These are phyloP conservation scores for Apiospora marii DNA, from an alignment of 2,329 filamentous ascomycete genomes.

Conservation along the genomic window DNA sequence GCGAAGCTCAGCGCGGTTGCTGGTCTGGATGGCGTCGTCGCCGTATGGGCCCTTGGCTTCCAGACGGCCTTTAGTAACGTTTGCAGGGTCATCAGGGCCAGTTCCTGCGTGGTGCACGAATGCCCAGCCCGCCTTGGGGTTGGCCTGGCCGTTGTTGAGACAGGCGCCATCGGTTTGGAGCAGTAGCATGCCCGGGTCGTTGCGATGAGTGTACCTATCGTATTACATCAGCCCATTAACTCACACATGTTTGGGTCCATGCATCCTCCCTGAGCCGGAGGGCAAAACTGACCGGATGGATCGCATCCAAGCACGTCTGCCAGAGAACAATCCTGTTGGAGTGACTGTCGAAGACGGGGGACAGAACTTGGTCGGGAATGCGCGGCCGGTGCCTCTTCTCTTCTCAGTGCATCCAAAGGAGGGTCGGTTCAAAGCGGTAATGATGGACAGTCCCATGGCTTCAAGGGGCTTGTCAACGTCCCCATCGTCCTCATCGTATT, in stretches of 20 bases:
- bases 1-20: constrained; percentile 63
- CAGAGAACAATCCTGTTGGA: constrained; percentile 41
- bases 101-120: constrained; percentile 38
- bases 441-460: no score
- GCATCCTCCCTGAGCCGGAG: neutral
- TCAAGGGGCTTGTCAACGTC: neutral
- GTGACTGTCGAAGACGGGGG: constrained; percentile 34
- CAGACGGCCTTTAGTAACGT: constrained; percentile 43
- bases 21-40: constrained; percentile 48
- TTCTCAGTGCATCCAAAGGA: constrained; percentile 22
- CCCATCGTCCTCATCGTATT: constrained; percentile 19
- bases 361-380: constrained; percentile 44
- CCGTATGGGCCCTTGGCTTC: constrained; percentile 53
- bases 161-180: constrained; percentile 58
- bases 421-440: neutral
- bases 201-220: constrained; percentile 39
- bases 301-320: constrained; percentile 8
- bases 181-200: constrained; percentile 43
- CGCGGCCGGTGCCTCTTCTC: constrained; percentile 41
- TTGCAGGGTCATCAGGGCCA: constrained; percentile 27
- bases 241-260: neutral
- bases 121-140: constrained; percentile 51
- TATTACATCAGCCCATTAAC: neutral
- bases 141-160: constrained; percentile 47
- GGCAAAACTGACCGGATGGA: neutral